Base-by-base conservation (phyloP, 2,329 filamentous ascomycete genomes). In the Cladosporium sp. region DNA sequence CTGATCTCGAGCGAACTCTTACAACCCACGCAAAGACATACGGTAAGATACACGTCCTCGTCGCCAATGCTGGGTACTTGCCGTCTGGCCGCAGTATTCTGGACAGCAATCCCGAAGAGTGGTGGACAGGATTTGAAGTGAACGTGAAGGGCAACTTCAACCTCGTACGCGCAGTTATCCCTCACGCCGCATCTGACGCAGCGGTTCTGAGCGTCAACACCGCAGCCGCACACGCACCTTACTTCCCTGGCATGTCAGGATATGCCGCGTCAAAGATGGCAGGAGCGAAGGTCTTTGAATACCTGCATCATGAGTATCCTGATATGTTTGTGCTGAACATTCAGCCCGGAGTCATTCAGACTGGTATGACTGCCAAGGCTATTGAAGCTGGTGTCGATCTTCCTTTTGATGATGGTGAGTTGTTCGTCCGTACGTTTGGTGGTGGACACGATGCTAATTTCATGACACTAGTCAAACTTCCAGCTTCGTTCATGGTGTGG, bases 271-370 rank as follows among this genome's bases (percentile, higher is more conserved):
- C 65, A 1, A 79, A 80, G 56, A 58, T 70, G 9, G 77, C 74
- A 0, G 62, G 61, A 0, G 40, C 66, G 2, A 74, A 75, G 34
- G 60, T 79, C 50, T 68, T 74, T 25, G 70, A 75, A 17, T 72
- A 69, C 30, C 59, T 77, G 1, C 66, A 65, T 1, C 65, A 64
- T 8, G 74, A 74, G 60, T 72, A 78, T 28, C 75, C 75, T 0
- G 62, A 69, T 0, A 34, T 78, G 0, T 66, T 70, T 14, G 66
- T 78, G n/a, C 70, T 74, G 14, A 69, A 67, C 47, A 64, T 77
- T 3, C 77, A 80, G 7, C 77, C 78, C 1, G 78, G 77, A 0
- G 67, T 75, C 1, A 65, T 79, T 3, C 69, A 66, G 4, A 78
- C 74, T 0, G 75, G 72, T 3, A 73, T 76, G 68, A 67, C 65